Evolutionary conservation across 106 monocot genomes (phyloP).

Genomic region (Triglochin maritima): DNA sequence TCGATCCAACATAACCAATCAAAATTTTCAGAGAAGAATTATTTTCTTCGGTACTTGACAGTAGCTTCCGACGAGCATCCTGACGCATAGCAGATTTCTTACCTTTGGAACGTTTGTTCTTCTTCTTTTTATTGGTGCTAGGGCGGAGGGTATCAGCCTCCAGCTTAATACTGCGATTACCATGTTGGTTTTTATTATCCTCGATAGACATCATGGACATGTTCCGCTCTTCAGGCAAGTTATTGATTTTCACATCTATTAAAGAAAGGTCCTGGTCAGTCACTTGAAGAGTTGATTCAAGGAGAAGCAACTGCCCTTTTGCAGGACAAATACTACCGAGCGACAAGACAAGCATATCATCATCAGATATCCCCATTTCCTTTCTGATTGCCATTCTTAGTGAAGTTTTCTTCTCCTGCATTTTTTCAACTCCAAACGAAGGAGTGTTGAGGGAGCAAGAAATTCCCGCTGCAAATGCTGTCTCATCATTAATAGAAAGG

Average conservation of each 20-base stretch:
- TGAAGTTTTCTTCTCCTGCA: slow-evolving; percentile 43
- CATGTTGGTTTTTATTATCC: slow-evolving; percentile 7
- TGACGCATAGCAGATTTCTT: not conserved
- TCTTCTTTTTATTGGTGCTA: slow-evolving; percentile 22
- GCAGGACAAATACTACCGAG: slow-evolving; percentile 67
- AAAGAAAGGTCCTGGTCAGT: slow-evolving; percentile 34
- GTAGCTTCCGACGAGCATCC: slow-evolving; percentile 23
- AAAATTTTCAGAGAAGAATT: slow-evolving; percentile 45
- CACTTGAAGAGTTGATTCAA: slow-evolving; percentile 58
- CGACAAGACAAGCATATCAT: slow-evolving; percentile 61
- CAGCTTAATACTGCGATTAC: slow-evolving; percentile 11
- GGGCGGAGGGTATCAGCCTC: slow-evolving; percentile 10
- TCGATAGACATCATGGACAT: slow-evolving; percentile 21
- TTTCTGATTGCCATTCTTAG: slow-evolving; percentile 54
- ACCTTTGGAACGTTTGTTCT: slow-evolving; percentile 19
- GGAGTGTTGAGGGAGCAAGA: slow-evolving; percentile 61
- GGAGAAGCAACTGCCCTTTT: slow-evolving; percentile 64
- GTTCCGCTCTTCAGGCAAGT: slow-evolving; percentile 12
- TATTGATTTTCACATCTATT: slow-evolving; percentile 27
- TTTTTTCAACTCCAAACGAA: slow-evolving; percentile 40
- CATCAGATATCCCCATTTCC: slow-evolving; percentile 63
- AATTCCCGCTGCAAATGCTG: slow-evolving; percentile 76
- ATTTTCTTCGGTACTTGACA: slow-evolving; percentile 19
- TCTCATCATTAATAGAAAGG: slow-evolving; percentile 76
- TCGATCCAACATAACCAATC: slow-evolving; percentile 82